These are phyloP conservation scores for Zygnema cylindricum DNA, from an alignment of 139 green algal species.

Conservation along the genomic window DNA sequence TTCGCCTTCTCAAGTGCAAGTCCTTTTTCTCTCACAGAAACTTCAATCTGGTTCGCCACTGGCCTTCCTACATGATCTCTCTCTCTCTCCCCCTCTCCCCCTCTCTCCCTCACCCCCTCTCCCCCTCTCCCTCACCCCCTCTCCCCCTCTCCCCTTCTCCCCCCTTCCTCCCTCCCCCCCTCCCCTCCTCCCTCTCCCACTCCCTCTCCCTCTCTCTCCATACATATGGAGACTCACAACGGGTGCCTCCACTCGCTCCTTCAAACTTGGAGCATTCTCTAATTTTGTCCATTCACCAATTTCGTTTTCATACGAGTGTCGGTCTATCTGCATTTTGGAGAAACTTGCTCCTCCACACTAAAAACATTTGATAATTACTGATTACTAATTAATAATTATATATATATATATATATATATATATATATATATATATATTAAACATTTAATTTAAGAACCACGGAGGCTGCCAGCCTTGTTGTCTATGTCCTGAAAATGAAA, in stretches of 20 bases:
- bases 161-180: background rate
- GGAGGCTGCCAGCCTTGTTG: too few species aligned
- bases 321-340: background rate
- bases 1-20: too few species aligned
- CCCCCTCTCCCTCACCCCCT: slow-evolving; percentile 12
- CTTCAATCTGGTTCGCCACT: background rate
- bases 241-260: background rate
- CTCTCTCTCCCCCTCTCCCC: background rate
- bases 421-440: too few species aligned
- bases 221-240: too few species aligned
- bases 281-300: background rate
- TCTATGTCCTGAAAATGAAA: too few species aligned
- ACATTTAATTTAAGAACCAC: too few species aligned
- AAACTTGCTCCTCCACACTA: too few species aligned
- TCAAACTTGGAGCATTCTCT: background rate
- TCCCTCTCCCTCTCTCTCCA: background rate
- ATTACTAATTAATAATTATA: too few species aligned
- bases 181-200: background rate
- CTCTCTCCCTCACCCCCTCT: background rate
- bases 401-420: too few species aligned
- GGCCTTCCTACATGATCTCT: background rate
- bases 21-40: background rate
- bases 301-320: background rate
- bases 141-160: background rate
- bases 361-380: too few species aligned